phyloP scores from a whole-genome alignment of 1,139 yeast species.

The Pneumocystis jirovecii region DNA sequence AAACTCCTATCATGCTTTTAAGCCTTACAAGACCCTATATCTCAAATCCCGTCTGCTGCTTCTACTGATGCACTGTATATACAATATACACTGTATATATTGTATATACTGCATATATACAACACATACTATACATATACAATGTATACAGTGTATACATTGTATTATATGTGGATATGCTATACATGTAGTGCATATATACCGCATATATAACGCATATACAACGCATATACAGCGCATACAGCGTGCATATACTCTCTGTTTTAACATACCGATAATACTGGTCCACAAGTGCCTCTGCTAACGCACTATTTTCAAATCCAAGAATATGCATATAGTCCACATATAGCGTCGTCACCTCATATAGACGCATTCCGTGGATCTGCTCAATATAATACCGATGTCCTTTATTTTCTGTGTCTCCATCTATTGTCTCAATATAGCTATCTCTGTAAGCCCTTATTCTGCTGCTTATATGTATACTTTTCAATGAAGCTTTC shows the following conservation, averaged over 20 bases:
- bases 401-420: neutral
- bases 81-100: neutral
- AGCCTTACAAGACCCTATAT: too few relatives aligned
- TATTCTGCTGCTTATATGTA: neutral
- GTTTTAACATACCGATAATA: slow-evolving; percentile 62
- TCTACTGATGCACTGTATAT: neutral
- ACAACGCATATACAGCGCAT: too few relatives aligned
- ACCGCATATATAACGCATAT: neutral
- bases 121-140: neutral
- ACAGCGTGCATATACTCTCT: too few relatives aligned
- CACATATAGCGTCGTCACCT: slow-evolving; percentile 63
- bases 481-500: slow-evolving; percentile 59
- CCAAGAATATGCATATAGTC: slow-evolving; percentile 68
- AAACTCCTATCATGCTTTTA: too few relatives aligned
- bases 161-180: too few relatives aligned
- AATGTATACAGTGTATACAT: too few relatives aligned
- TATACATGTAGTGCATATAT: neutral
- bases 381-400: slow-evolving; percentile 60
- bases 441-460: neutral
- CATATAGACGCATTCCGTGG: slow-evolving; percentile 63
- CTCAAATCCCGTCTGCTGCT: too few relatives aligned
- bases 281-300: slow-evolving; percentile 78
- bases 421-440: neutral
- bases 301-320: slow-evolving; percentile 74
- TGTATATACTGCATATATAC: neutral